Percentiles rank a stretch among this genome's conserved stretches.
Evolutionary conservation across 1,139 yeast genomes (phyloP).

Genomic region (Nadsonia starkeyi-henricii): DNA sequence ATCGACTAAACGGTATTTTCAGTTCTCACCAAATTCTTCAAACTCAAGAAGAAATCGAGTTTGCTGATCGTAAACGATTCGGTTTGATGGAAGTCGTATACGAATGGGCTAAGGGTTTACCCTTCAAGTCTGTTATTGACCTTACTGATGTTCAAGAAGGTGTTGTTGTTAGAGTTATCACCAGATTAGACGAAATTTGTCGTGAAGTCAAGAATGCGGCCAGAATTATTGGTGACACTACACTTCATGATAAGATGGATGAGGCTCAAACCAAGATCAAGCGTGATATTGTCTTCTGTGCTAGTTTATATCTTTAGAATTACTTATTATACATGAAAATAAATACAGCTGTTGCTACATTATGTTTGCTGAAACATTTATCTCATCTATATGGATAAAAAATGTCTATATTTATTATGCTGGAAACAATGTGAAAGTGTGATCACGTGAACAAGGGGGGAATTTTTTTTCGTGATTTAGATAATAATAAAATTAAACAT

Average conservation of each 20-base stretch:
- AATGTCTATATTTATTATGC: too few species aligned
- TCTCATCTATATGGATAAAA: too few species aligned
- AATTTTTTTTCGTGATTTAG: too few species aligned
- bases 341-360: too few species aligned
- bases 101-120: constrained; percentile 95
- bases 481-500: too few species aligned
- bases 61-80: constrained; percentile 69
- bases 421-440: too few species aligned
- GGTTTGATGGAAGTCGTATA: constrained; percentile 87
- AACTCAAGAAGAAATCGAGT: constrained; percentile 77
- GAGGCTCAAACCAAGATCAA: constrained; percentile 90
- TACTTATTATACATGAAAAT: neutral
- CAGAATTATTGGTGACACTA: constrained; percentile 83
- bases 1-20: constrained; percentile 46
- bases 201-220: constrained; percentile 93
- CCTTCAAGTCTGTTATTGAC: constrained; percentile 81
- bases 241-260: constrained; percentile 74
- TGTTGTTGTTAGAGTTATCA: constrained; percentile 91
- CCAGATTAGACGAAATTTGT: constrained; percentile 87
- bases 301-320: constrained; percentile 71
- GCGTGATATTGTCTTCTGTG: constrained; percentile 94
- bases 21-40: constrained; percentile 56
- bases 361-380: too few species aligned
- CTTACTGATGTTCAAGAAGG: constrained; percentile 90
- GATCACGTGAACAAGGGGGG: too few species aligned